Percentiles rank a stretch among this genome's conserved stretches.
Conservation (phyloP, 306 rosid species). For the Cucumis sativus region Cucumber_9930_V3 NC_026655.2:20858001-20858500, state of each 20-base stretch:
- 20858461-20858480: no score
- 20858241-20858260: neutral
- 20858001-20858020: neutral
- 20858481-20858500: no score
- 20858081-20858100: constrained; percentile 15
- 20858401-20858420: no score
- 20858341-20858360: neutral
- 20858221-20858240: neutral
- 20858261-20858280: neutral
- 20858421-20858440: no score
- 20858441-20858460: no score
- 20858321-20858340: neutral
- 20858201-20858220: neutral
- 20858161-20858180: neutral
- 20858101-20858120: neutral
- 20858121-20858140: constrained; percentile 7
- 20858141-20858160: neutral
- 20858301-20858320: neutral
- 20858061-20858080: constrained; percentile 39
- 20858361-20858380: neutral
- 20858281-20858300: neutral
- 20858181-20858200: neutral
- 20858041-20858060: constrained; percentile 28
- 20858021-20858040: constrained; percentile 18
- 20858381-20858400: neutral